Base-by-base conservation (phyloP, 352 stramenopile genomes). In the Phytophthora capsici region DNA sequence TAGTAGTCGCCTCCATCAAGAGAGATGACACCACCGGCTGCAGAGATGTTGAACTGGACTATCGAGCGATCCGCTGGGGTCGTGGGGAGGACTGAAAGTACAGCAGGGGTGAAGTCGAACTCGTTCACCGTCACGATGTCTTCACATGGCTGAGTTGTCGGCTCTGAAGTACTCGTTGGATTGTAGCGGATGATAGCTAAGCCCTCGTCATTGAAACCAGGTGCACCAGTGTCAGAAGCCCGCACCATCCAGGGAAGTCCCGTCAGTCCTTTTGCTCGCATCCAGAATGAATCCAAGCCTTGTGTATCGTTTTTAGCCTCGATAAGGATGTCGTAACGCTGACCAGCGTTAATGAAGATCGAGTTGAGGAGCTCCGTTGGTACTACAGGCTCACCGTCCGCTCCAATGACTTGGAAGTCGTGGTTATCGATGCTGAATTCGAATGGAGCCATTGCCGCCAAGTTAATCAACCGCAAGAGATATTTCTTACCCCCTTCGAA, bases 391-490 rank as follows among this genome's bases (percentile, higher is more conserved):
- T 73, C 57, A 0, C 63, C 57, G 17, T 80, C 72, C 7, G 66
- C 64, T 28, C 63, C 60, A 9, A 80, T 72, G 0, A 80, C 64
- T 6, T 62, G 67, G 43, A 80, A 72, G 10, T 62, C 45, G 49
- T 80, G 71, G 16, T 69, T 49, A n/a, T 80, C 67, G 41, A 80
- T 63, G 6, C 67, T 80, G 45, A 80, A 67, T 4, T 77, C 56
- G 46, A 77, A 69, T 6, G 67, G 53, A 23, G 63, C 71, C 49
- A 77, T 60, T 0, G 63, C 71, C 3, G 38, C 63, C 54, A 75
- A 58, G 41, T 66, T 75, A 22, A 80, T 77, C 9, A 80, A 37
- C 2, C 71, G 54, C 9, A 80, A 41, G 0, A 70, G 51, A 13
- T 80, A 77, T 9, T 59, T 69, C 8, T 61, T 59, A 3, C 63